Percentiles rank a stretch among this genome's conserved stretches.
Evolutionary conservation across 2,329 filamentous ascomycete species (phyloP).

Genomic region (Ophiostoma quercus): DNA sequence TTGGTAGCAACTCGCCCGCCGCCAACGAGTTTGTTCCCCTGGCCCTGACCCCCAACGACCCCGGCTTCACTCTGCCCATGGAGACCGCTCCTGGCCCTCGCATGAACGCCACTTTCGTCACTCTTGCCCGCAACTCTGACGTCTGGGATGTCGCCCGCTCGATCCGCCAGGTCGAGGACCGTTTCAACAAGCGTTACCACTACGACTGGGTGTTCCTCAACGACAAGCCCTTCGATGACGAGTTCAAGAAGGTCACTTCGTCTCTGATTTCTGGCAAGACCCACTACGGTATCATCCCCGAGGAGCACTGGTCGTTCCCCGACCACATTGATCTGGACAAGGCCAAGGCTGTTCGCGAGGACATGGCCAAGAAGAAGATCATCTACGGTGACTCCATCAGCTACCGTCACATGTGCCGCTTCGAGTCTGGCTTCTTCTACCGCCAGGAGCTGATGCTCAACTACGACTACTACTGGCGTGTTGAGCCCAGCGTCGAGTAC

Average conservation of each 20-base stretch:
- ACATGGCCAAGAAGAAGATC: constrained; percentile 91
- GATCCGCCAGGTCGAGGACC: constrained; percentile 93
- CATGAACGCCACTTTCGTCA: constrained; percentile 97
- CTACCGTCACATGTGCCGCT: constrained; percentile 99
- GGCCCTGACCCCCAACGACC: constrained; percentile 48
- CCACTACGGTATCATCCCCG: constrained; percentile 80
- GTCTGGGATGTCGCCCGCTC: constrained; percentile 96
- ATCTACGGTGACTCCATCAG: constrained; percentile 97
- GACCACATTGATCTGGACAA: constrained; percentile 93
- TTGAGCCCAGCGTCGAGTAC: constrained; percentile 93
- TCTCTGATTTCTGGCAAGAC: constrained; percentile 90
- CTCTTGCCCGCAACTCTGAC: constrained; percentile 85
- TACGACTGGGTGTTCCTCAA: constrained; percentile 99
- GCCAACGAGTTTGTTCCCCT: constrained; percentile 38
- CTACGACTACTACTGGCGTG: constrained; percentile 99
- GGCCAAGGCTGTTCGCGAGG: constrained; percentile 81
- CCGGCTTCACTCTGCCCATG: constrained; percentile 49
- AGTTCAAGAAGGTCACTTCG: constrained; percentile 86
- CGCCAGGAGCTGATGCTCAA: constrained; percentile 87
- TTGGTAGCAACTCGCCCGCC: constrained; percentile 31
- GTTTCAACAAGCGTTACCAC: constrained; percentile 93
- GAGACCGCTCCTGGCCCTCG: constrained; percentile 60
- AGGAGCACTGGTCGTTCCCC: constrained; percentile 96
- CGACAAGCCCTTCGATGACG: constrained; percentile 86
- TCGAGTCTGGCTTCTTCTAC: constrained; percentile 99